phyloP scores from a whole-genome alignment of 1,284 basidiomycete species.

The Farysia itapuensis region DNA sequence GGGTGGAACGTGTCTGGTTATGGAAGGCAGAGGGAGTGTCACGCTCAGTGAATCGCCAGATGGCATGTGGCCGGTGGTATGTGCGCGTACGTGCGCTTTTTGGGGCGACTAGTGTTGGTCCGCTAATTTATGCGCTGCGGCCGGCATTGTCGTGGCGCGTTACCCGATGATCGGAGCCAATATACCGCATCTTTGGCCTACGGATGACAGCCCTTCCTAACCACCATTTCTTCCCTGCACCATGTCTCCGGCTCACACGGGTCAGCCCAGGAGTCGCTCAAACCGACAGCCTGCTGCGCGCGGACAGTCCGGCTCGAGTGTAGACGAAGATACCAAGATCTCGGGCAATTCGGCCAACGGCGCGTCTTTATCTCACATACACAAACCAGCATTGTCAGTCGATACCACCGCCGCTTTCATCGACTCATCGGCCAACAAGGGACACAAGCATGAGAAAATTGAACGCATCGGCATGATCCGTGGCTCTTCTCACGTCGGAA shows the following conservation, averaged over 20 bases:
- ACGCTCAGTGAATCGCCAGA: too few species aligned
- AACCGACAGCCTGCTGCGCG: constrained; percentile 24
- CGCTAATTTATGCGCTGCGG: too few species aligned
- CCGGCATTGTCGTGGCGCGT: too few species aligned
- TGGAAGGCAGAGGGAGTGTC: too few species aligned
- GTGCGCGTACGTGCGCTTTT: too few species aligned
- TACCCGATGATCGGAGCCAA: too few species aligned
- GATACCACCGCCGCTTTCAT: background rate
- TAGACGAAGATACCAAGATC: constrained; percentile 36
- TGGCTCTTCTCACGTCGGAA: constrained; percentile 31
- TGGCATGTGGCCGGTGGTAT: too few species aligned
- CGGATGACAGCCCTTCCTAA: too few species aligned
- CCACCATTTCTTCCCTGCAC: too few species aligned
- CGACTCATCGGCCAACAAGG: constrained; percentile 1
- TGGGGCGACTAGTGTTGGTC: too few species aligned
- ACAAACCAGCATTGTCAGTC: background rate
- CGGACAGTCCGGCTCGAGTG: constrained; percentile 21
- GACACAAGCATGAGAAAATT: constrained; percentile 34
- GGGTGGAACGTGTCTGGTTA: too few species aligned
- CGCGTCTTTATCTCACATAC: background rate
- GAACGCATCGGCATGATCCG: constrained; percentile 32
- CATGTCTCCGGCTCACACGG: constrained; percentile 9
- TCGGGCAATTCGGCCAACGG: constrained; percentile 11
- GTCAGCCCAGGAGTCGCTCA: constrained; percentile 11
- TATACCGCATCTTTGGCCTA: too few species aligned